phyloP scores from a whole-genome alignment of 192 early-diverging fungal species.

The Backusella westeae region DNA sequence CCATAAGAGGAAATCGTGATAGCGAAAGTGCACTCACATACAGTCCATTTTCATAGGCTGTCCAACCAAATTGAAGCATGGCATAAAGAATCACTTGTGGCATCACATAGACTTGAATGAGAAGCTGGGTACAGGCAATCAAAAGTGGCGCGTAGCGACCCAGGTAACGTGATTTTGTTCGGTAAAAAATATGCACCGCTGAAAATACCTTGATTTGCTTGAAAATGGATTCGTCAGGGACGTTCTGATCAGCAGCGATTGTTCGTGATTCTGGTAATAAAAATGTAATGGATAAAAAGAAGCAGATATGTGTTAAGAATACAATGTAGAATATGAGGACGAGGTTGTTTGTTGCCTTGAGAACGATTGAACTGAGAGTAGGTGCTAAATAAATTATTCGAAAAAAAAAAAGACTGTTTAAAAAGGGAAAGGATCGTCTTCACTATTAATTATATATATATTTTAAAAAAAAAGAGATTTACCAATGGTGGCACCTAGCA shows the following conservation, averaged over 20 bases:
- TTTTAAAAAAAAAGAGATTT: not conserved
- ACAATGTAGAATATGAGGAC: slow-evolving; percentile 13
- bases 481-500: slow-evolving; percentile 3
- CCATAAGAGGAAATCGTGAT: slow-evolving; percentile 30
- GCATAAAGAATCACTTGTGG: slow-evolving; percentile 38
- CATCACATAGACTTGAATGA: slow-evolving; percentile 12
- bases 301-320: not conserved
- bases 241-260: not conserved
- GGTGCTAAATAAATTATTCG: not conserved
- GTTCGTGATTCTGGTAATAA: not conserved
- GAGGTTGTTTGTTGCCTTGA: not conserved
- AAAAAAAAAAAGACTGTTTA: too few species aligned
- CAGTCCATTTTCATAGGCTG: slow-evolving; percentile 40
- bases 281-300: not conserved
- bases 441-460: too few species aligned
- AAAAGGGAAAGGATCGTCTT: not conserved
- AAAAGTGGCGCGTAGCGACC: not conserved
- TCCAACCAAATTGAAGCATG: slow-evolving; percentile 43
- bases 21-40: slow-evolving; percentile 24
- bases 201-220: slow-evolving; percentile 22
- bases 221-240: not conserved
- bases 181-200: slow-evolving; percentile 18
- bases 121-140: slow-evolving; percentile 12
- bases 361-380: slow-evolving; percentile 3
- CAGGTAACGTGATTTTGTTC: slow-evolving; percentile 10